Evolutionary conservation across 495 filamentous ascomycete genomes (phyloP), one percentile per base, ranked within the genome.

Genomic region (Neurospora terricola): DNA sequence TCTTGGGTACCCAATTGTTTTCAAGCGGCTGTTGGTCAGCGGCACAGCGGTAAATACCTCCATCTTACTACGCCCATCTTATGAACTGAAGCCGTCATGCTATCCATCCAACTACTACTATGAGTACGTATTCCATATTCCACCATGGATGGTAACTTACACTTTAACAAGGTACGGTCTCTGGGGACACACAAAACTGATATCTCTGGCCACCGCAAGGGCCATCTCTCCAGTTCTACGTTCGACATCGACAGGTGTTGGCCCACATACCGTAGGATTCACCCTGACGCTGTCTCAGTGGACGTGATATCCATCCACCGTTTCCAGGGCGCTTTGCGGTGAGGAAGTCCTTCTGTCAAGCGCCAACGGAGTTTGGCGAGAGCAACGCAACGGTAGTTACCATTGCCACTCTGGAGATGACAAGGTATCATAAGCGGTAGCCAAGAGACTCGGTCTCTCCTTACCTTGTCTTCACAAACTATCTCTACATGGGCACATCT

Each of bases 1-100:
- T 30, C 48, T 30, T 16, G 48, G 48, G 12, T 62, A 62, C 23
- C 23, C 48, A 18, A 34, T 30, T 62, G 27, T 37, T 45, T 45
- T 34, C 54, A 62, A 62, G 23, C 75, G 77, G 79, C 79, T 78
- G 76, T 75, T 74, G 73, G 72, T 71, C 74, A 74, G 75, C 74
- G 76, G 76, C 77, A 71, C 76, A 80, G 73, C 77, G 75, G 76
- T 74, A 76, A 75, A 77, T 72, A 74, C 48, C 18, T 34, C 54
- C 14, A 30, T 18, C 54, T 30, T 62, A 30, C 54, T 34, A 18
- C 12, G 27, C 54, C 54, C 14, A 34, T 62, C 54, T 48, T 48
- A 59, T 59, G 48, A 10, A 27, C 45, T 12, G 45, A 54, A 23
- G 23, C 54, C 23, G 30, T 16, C 12, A 62, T 62, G 54, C 5